Evolutionary conservation across 345 rosid species (phyloP), one percentile per base, ranked within the genome.

Genomic region (thale cress (Arabidopsis thaliana)): DNA sequence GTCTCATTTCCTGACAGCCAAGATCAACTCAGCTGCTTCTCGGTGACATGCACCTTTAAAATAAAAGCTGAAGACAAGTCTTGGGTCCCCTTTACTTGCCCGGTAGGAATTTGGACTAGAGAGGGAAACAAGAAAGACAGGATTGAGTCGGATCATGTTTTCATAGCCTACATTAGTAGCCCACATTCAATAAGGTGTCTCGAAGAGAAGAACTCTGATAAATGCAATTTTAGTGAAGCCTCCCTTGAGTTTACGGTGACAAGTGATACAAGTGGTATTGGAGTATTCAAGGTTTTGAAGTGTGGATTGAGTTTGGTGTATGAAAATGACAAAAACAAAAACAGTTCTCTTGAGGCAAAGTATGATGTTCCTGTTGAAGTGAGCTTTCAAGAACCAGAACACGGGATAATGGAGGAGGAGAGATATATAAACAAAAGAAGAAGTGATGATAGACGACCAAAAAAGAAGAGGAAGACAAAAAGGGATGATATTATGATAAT

Each of bases 1-100:
- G 52, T 60, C 69, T 72, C 76, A 30, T 72, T 37, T 60, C 59
- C 13, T 40, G 13, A 61, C 69, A 2, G 32, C 50, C 42, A 49
- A 25, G 59, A 61, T 37, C 24, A 30, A 50, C 50, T 60, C 50
- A 72, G 53, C 40, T 60, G 65, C 11, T 70, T 70, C 46, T 58
- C 65, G 16, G 65, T 70, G 7, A 58, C 65, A 33, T 70, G 65
- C 45, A 70, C 36, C 16, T 44, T 70, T 58, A 32, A 13, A 44
- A 14, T 44, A 14, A 44, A 44, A 44, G 20, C 14, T 44, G 49
- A 44, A 14, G 49, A 2, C 49, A 44, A 14, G 20, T 44, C 49
- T 44, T 44, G 49, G 49, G 20, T 14, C 49, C 49, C 49, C 20
- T 44, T 44, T 44, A 44, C 49, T 4, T 44, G 49, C 20, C 49